Conservation (phyloP, 192 early-diverging fungal species). For the Chytriomyces sp. region DNA sequence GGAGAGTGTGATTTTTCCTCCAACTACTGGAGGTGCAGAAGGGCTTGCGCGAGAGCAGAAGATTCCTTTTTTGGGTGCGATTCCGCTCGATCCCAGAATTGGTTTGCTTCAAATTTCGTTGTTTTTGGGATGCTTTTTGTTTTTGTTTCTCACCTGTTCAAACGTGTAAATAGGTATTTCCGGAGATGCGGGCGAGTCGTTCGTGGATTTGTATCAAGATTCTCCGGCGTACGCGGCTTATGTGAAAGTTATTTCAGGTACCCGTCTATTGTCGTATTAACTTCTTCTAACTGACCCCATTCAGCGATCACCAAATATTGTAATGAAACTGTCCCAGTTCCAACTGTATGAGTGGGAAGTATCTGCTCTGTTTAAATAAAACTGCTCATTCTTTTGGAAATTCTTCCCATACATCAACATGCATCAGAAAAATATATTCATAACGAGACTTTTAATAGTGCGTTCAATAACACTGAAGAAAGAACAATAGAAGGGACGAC, state of each 20-base stretch:
- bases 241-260: slow-evolving; percentile 36
- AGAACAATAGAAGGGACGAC: too few species aligned
- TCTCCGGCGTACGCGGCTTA: slow-evolving; percentile 75
- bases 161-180: slow-evolving; percentile 58
- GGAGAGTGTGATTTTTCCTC: slow-evolving; percentile 89
- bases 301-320: too few species aligned
- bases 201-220: slow-evolving; percentile 85
- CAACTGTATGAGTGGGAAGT: too few species aligned
- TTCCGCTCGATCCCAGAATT: slow-evolving; percentile 88
- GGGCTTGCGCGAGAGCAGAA: slow-evolving; percentile 85
- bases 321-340: too few species aligned
- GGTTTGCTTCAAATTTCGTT: slow-evolving; percentile 26
- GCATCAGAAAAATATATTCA: too few species aligned
- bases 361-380: too few species aligned
- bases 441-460: too few species aligned
- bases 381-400: too few species aligned
- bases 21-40: slow-evolving; percentile 81
- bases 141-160: neutral
- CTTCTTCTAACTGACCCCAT: too few species aligned
- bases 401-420: too few species aligned
- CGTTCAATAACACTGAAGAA: too few species aligned
- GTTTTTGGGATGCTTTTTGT: slow-evolving; percentile 5
- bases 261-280: too few species aligned
- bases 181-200: slow-evolving; percentile 88
- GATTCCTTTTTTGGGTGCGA: slow-evolving; percentile 85